Base-by-base conservation (phyloP, 805 yeast genomes). In the Kodamaea kaohsiungensis region DNA sequence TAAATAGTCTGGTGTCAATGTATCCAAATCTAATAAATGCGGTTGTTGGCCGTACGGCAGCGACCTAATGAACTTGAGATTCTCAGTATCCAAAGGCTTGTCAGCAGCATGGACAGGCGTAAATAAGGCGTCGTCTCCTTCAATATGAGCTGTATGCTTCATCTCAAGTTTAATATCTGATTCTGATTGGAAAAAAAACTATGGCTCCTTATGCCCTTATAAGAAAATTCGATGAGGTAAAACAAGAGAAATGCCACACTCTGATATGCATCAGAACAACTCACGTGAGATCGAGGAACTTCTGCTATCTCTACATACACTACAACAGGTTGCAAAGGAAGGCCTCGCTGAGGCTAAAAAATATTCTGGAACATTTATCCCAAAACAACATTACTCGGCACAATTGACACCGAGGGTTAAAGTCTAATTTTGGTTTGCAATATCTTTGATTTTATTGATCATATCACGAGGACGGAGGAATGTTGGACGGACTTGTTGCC, bases 1-100 rank as follows among this genome's bases (percentile, higher is more conserved):
- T 40, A 55, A 54, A 49, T 66, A 65, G 18, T 61, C 63, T 17
- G 52, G 51, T 7, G 57, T 54, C 12, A 71, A 58, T 1, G 54
- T 59, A 15, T 55, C 54, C 35, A 72, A 56, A 15, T 67, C 64
- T 5, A 73, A 59, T 30, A 60, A 57, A 53, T 73, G 76, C 1
- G 50, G 61, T 12, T 43, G 46, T 16, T 67, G 71, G 15, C 46
- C 33, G 52, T 71, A 72, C 3, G 77, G 77, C 15, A 72, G 68
- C 8, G 75, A 61, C 50, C 63, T 56, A 49, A 67, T 64, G 25
- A 22, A 27, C 48, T 48, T 43, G 18, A 37, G 6, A 12, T 49
- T 49, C 30, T 42, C 43, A 4, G 25, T 35, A 25, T 49, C 25
- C 18, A 46, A 15, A 19, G 50, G 54, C 39, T 52, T 18, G 8